Evolutionary conservation across 768 basidiomycete genomes (phyloP), one percentile per base, ranked within the genome.

Genomic region (Boletus subcaerulescens): DNA sequence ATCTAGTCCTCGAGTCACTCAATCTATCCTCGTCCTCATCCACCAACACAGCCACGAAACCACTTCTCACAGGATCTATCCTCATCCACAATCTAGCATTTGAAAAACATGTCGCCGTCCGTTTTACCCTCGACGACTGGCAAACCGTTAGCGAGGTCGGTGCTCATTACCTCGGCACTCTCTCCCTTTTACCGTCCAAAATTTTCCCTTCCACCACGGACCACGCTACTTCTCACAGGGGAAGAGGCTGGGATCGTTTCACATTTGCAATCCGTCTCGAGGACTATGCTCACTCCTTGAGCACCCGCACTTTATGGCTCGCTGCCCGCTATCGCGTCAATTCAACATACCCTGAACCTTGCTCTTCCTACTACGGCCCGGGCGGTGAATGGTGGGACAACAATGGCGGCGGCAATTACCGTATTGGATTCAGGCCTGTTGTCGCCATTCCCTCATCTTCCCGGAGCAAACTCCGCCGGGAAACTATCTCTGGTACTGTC

Each of bases 71-170:
- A 3, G 96, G 96, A 7, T 83, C 88, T 9, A 72, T 97, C 52
- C 80, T 92, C 46, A 92, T 93, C 18, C 82, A 86, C 60, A 98
- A 98, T 68, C 60, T 97, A 50, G 76, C 89, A 0, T 98, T 89
- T 58, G 86, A 90, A 69, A 98, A 98, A 73, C 77, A 81, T 48
- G 86, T 98, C 44, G 85, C 82, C 0, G 79, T 97, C 1, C 77
- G 95, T 1, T 98, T 95, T 69, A 98, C 96, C 2, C 76, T 96
- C 45, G 96, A 98, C 70, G 85, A 89, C 45, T 98, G 96, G 96
- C 84, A 88, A 58, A 98, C 95, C 4, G 90, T 91, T 1, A 87
- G 84, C 41, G 96, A 98, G 68, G 93, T 97, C 32, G 57, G 71
- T 41, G 86, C 79, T n/a, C 71, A 64, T 44, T 71, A 85, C 56